Percentiles rank a stretch among this genome's conserved stretches.
These are phyloP conservation scores for Dichotomopilus funicola DNA, from an alignment of 2,329 filamentous ascomycete genomes.

Conservation along the genomic window DNA sequence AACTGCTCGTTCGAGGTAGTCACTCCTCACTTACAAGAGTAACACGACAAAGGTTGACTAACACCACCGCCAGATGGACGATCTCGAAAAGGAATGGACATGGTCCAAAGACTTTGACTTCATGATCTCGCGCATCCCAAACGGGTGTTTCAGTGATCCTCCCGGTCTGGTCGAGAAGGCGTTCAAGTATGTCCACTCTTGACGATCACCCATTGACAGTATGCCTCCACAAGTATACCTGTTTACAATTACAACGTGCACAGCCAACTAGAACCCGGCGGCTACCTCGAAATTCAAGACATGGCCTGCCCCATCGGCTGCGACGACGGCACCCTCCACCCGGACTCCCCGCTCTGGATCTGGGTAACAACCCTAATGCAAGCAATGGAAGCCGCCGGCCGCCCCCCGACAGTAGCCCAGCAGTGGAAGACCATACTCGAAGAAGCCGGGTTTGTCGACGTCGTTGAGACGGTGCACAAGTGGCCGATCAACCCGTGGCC, in stretches of 20 bases:
- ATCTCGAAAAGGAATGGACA: constrained; percentile 20
- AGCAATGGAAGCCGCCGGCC: constrained; percentile 8
- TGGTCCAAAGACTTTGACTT: constrained; percentile 19
- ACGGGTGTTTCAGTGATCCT: constrained; percentile 14
- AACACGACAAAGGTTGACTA: background rate
- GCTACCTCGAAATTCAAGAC: constrained; percentile 20
- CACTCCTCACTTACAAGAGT: too few relatives aligned
- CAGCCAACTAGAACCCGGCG: constrained; percentile 18
- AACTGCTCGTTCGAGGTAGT: constrained; percentile 18
- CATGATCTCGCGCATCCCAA: constrained; percentile 16
- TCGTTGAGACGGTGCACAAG: constrained; percentile 22
- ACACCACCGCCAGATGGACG: constrained; percentile 13
- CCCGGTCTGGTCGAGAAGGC: constrained; percentile 13
- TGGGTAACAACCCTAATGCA: constrained; percentile 6
- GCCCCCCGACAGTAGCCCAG: constrained; percentile 6
- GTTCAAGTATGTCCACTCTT: too few relatives aligned
- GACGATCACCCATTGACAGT: too few relatives aligned
- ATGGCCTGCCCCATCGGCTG: constrained; percentile 12
- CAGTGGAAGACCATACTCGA: constrained; percentile 18
- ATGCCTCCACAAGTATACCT: too few relatives aligned
- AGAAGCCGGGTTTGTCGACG: constrained; percentile 24
- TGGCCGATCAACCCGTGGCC: constrained; percentile 29
- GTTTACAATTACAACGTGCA: too few relatives aligned
- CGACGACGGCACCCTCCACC: constrained; percentile 17
- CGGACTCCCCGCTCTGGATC: constrained; percentile 7